These are phyloP conservation scores for Termitomyces sp. DNA, from an alignment of 768 basidiomycete genomes.

Conservation along the genomic window DNA sequence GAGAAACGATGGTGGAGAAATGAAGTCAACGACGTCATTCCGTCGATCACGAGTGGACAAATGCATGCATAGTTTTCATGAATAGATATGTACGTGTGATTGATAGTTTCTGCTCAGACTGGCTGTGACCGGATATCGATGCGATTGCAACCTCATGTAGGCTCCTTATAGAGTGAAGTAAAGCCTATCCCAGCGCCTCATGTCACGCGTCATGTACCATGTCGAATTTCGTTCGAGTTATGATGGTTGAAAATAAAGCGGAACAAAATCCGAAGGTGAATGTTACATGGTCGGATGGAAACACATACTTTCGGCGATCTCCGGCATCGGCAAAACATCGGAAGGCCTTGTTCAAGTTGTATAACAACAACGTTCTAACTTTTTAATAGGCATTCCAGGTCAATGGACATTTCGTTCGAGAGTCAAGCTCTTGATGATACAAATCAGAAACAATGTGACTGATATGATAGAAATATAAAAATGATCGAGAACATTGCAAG, in stretches of 20 bases:
- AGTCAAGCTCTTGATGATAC: too few relatives aligned
- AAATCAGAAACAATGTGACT: too few relatives aligned
- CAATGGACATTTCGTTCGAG: too few relatives aligned
- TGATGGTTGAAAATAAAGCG: too few relatives aligned
- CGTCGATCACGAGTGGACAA: background rate
- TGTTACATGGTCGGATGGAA: too few relatives aligned
- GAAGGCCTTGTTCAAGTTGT: background rate
- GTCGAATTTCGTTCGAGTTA: background rate
- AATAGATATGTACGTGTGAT: background rate
- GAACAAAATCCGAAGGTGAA: too few relatives aligned
- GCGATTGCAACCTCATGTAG: background rate
- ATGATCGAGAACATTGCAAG: background rate
- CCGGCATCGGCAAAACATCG: too few relatives aligned
- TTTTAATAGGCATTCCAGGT: too few relatives aligned
- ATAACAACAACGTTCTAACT: background rate
- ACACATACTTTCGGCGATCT: too few relatives aligned
- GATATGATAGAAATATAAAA: background rate
- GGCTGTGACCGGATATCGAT: too few relatives aligned
- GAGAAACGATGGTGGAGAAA: background rate
- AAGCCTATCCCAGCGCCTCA: background rate
- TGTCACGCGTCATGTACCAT: background rate
- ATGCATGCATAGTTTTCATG: too few relatives aligned
- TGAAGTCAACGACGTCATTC: background rate
- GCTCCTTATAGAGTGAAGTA: background rate
- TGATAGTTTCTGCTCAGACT: background rate